phyloP scores from a whole-genome alignment of 176 grass and related monocot species.

The Dactylis glomerata region DNA sequence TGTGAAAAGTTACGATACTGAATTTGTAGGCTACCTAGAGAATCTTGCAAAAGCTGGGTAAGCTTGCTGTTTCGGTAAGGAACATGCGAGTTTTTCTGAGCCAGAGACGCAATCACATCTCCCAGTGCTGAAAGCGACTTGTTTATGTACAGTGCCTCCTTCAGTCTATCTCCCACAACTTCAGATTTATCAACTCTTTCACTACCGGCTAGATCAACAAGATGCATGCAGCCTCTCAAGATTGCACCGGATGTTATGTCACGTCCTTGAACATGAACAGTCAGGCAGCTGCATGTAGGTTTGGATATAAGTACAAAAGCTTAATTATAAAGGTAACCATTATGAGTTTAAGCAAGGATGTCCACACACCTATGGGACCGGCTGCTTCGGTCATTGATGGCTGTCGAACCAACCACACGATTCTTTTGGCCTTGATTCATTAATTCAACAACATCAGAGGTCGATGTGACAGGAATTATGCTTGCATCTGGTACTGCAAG shows the following conservation, averaged over 20 bases:
- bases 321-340: slow-evolving; percentile 22
- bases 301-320: slow-evolving; percentile 20
- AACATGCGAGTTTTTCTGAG: slow-evolving; percentile 78
- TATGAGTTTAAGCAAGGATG: slow-evolving; percentile 20
- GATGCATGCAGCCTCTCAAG: slow-evolving; percentile 81
- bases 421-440: slow-evolving; percentile 85
- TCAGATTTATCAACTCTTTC: slow-evolving; percentile 92
- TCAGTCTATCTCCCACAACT: slow-evolving; percentile 76
- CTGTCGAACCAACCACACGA: slow-evolving; percentile 63
- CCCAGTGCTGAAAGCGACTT: slow-evolving; percentile 89
- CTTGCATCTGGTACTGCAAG: slow-evolving; percentile 75
- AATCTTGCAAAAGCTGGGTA: slow-evolving; percentile 93
- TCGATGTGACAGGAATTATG: slow-evolving; percentile 58
- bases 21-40: slow-evolving; percentile 51
- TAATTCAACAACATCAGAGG: slow-evolving; percentile 66
- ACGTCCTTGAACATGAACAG: slow-evolving; percentile 88
- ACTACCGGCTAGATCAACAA: slow-evolving; percentile 88
- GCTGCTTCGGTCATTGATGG: slow-evolving; percentile 87
- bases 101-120: slow-evolving; percentile 85
- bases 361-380: slow-evolving; percentile 76
- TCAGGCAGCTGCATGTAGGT: slow-evolving; percentile 63
- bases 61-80: slow-evolving; percentile 96
- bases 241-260: slow-evolving; percentile 50
- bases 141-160: slow-evolving; percentile 93
- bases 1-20: slow-evolving; percentile 14